Base-by-base conservation (phyloP, 1,284 basidiomycete genomes). In the Leccinum griseonigrum region DNA sequence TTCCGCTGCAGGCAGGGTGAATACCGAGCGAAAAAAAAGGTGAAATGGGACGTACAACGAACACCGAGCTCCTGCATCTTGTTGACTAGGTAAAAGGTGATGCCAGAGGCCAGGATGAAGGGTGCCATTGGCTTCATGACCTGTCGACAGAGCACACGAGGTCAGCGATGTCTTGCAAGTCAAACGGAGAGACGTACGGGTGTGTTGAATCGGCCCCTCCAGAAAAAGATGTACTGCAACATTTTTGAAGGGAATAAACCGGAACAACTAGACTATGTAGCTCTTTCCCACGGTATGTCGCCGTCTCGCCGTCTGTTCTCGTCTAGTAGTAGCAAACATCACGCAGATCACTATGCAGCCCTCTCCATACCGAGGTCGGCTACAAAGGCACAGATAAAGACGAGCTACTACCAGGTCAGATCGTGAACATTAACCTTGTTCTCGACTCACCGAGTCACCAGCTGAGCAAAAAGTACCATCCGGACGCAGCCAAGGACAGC, bases 61-160 rank as follows among this genome's bases (percentile, higher is more conserved):
- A 91, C 82, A 65, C 78, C 86, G 32, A 79, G 74, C 22, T 87
- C 83, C 74, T 92, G 90, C 70, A 85, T 78, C 69, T 85, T 84
- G 28, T 77, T 73, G 54, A 92, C 81, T 61, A 88, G 79, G 76
- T 85, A 91, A 70, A 84, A 84, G 7, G 87, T 90, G 62, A 92
- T 68, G 11, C 71, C 70, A 4, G 83, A 82, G 40, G 90, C 87
- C 52, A 81, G 78, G 67, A 90, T 76, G 82, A 92, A 92, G 7
- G 91, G 90, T 82, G 88, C 91, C 76, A 92, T 70, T 43, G 91
- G 89, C 77, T 81, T 85, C 61, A 81, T 66, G 68, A 92, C 76
- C 90, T 92, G 67, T 53, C 32, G 31, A 36, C 34, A 36, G 1
- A 36, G 2, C 3, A 11, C 14, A 26, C 46, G 7, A 16, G 1